Evolutionary conservation across 257 asterid genomes (phyloP).

Genomic region (Rehmannia glutinosa): DNA sequence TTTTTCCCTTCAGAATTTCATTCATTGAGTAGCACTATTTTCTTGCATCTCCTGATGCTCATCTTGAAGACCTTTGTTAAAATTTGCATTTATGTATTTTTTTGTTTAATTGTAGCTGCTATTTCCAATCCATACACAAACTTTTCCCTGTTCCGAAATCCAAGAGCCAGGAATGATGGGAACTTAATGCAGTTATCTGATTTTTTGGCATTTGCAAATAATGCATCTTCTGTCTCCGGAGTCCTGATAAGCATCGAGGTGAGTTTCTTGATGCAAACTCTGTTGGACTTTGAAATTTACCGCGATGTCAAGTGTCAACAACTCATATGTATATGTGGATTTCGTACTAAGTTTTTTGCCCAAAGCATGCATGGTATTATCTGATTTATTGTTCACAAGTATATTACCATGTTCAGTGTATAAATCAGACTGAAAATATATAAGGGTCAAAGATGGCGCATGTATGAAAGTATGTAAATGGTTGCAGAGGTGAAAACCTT

Average conservation of each 20-base stretch:
- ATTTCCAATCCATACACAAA: slow-evolving; percentile 39
- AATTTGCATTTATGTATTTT: slow-evolving; percentile 3
- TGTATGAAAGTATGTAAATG: no score
- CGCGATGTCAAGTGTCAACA: background rate
- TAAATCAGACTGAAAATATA: no score
- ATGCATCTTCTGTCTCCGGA: slow-evolving; percentile 70
- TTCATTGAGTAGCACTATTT: background rate
- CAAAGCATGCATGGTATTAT: background rate
- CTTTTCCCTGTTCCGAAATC: slow-evolving; percentile 49
- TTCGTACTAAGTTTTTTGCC: background rate
- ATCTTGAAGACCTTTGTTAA: background rate
- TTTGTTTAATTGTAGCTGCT: slow-evolving; percentile 54
- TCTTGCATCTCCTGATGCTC: slow-evolving; percentile 3
- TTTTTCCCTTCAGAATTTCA: no score
- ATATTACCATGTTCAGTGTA: background rate
- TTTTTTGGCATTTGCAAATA: slow-evolving; percentile 61
- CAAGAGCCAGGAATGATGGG: slow-evolving; percentile 45
- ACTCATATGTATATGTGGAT: background rate
- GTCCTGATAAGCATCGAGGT: slow-evolving; percentile 77
- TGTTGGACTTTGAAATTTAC: no score
- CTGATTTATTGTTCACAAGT: background rate
- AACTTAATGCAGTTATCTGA: slow-evolving; percentile 49
- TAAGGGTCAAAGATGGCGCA: no score
- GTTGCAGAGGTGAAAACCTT: no score
- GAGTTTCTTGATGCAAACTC: slow-evolving; percentile 21